A percentile compares a stretch with the other conserved stretches of the same genome.
These are phyloP conservation scores for Lanmaoa rubissima DNA, from an alignment of 768 basidiomycete genomes.

Conservation along the genomic window DNA sequence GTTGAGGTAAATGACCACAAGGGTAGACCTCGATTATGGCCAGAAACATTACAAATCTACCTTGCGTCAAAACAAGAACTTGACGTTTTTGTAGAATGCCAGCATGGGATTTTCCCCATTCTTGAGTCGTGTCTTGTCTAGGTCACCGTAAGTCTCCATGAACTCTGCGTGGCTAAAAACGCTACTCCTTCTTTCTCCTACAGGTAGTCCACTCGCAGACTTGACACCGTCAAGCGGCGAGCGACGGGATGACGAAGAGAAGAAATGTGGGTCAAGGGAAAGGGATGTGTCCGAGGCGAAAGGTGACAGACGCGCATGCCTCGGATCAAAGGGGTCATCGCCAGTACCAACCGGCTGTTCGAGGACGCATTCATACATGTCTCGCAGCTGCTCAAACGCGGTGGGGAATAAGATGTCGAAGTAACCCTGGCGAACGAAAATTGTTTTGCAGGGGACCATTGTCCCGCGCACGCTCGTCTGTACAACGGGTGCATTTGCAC, in stretches of 20 bases:
- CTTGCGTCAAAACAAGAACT: constrained; percentile 72
- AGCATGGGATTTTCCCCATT: constrained; percentile 90
- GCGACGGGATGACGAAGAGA: constrained; percentile 58
- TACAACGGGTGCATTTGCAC: constrained; percentile 79
- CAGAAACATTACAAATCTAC: neutral
- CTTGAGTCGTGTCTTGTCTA: constrained; percentile 63
- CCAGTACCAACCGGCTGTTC: constrained; percentile 46
- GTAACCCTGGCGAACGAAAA: constrained; percentile 91
- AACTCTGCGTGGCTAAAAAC: constrained; percentile 91
- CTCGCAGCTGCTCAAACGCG: constrained; percentile 75
- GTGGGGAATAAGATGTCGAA: constrained; percentile 99
- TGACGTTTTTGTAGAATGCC: constrained; percentile 90
- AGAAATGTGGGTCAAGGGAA: constrained; percentile 61
- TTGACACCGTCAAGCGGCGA: constrained; percentile 66
- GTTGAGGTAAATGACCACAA: neutral
- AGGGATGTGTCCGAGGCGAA: constrained; percentile 49
- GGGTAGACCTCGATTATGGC: neutral
- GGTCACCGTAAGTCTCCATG: constrained; percentile 78
- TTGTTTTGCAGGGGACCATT: constrained; percentile 85
- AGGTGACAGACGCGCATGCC: constrained; percentile 47
- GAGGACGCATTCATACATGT: constrained; percentile 88
- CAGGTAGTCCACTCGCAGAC: constrained; percentile 72
- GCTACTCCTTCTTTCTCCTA: constrained; percentile 77
- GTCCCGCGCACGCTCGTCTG: constrained; percentile 86
- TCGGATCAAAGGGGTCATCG: constrained; percentile 19